phyloP scores from a whole-genome alignment of 352 stramenopile genomes.

The Globisporangium uncinulatum region DNA sequence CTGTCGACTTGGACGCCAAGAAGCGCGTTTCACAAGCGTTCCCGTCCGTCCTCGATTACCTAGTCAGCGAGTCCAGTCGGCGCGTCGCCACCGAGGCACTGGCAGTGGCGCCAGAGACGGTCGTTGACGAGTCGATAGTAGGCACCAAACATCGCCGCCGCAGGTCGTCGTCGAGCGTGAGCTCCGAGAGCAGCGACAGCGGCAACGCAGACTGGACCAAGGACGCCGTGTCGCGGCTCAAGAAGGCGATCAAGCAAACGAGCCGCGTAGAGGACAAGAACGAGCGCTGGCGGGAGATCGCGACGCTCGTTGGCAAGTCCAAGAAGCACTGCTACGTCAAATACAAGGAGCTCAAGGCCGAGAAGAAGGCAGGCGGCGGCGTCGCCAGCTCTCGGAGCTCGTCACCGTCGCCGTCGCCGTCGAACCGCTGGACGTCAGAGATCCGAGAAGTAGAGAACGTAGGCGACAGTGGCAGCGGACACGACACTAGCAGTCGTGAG shows the following conservation, averaged over 20 bases:
- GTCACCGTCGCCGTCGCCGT: slow-evolving; percentile 6
- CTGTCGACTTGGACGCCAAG: slow-evolving; percentile 42
- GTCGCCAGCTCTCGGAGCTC: slow-evolving; percentile 13
- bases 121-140: not conserved
- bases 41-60: slow-evolving; percentile 40
- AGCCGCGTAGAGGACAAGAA: slow-evolving; percentile 58
- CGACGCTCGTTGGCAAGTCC: slow-evolving; percentile 46
- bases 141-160: slow-evolving; percentile 1
- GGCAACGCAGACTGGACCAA: slow-evolving; percentile 35
- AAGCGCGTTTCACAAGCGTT: slow-evolving; percentile 21
- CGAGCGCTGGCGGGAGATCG: slow-evolving; percentile 67
- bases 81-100: not conserved
- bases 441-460: slow-evolving; percentile 3
- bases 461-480: not conserved
- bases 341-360: slow-evolving; percentile 79
- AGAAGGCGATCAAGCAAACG: slow-evolving; percentile 74
- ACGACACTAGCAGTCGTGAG: slow-evolving; percentile 11
- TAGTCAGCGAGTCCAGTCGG: slow-evolving; percentile 18
- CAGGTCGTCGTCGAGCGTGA: slow-evolving; percentile 16
- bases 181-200: slow-evolving; percentile 17
- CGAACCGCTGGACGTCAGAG: slow-evolving; percentile 9
- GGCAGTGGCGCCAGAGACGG: not conserved
- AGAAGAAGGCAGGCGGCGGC: slow-evolving; percentile 20
- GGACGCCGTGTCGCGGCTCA: slow-evolving; percentile 47
- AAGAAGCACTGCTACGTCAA: slow-evolving; percentile 84